Base-by-base conservation (phyloP, 2,329 filamentous ascomycete genomes). In the Aspergillus phoenicis region DNA sequence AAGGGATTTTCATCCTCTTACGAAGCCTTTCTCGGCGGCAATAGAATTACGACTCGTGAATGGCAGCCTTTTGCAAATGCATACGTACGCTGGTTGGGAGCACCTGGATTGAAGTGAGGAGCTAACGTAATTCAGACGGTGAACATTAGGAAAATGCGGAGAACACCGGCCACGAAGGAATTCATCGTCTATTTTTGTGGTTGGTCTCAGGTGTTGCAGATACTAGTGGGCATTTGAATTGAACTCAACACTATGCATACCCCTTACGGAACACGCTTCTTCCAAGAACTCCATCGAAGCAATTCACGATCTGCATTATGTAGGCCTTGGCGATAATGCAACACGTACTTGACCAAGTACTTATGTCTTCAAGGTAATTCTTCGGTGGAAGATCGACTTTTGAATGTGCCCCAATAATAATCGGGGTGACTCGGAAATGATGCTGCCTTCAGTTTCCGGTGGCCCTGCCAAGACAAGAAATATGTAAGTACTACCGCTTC, bases 271-370 rank as follows among this genome's bases (percentile, higher is more conserved):
- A 8, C 11, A 20, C 47, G 17, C 47, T 51, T 30, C 26, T 17
- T 30, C 26, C 15, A 51, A 33, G 47, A 30, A 30, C 47, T 17
- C 47, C n/a, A n/a, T 51, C 47, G 26, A 17, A 51, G 47, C 17
- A 28, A 28, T n/a, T 51, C n/a, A 51, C 8, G 47, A 51, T 51
- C 47, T 51, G 47, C 47, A 51, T 51, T n/a, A 51, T 51, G 26
- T 28, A 51, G 47, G 47, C 47, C 47, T 51, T 51, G 47, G 47
- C 47, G 47, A 51, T 51, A 51, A 51, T 51, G n/a, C 47, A 30
- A 30, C 47, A 28, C n/a, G 15, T 51, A 51, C 47, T 33, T 17
- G 47, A 11, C 47, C 47, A 15, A 28, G 15, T 20, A 30, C 15
- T 30, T 8, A 30, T 51, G 47, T 33, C 47, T 17, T 30, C 47